A percentile compares a stretch with the other conserved stretches of the same genome.
phyloP scores from a whole-genome alignment of 495 filamentous ascomycete genomes.

The Penicillium pancosmium region DNA sequence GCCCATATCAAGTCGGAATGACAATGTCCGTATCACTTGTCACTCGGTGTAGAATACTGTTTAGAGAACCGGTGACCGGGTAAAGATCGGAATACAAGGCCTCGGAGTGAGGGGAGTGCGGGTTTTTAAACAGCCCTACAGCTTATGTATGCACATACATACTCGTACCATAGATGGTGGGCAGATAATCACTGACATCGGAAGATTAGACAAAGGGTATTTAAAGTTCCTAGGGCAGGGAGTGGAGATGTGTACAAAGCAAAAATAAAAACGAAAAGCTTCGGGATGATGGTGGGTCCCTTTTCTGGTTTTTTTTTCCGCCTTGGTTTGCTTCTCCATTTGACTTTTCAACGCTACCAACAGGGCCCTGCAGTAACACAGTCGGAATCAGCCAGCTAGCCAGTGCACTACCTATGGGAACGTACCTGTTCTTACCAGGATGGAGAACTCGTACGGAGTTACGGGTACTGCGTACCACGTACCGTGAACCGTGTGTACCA shows the following conservation, averaged over 20 bases:
- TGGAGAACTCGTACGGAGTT: no score
- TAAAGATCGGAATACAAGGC: neutral
- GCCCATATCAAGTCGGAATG: neutral
- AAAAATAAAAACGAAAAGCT: conserved; percentile 2
- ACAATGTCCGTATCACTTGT: neutral
- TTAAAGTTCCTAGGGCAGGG: conserved; percentile 8
- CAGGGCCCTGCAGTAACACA: conserved; percentile 6
- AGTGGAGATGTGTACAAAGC: neutral
- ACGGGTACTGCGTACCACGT: neutral
- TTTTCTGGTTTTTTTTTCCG: conserved; percentile 1
- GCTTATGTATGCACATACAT: neutral
- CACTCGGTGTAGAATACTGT: neutral
- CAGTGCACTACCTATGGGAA: no score
- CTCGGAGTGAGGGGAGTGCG: neutral
- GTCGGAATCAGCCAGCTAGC: neutral
- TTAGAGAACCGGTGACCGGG: neutral
- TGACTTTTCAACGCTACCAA: neutral
- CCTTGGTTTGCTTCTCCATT: neutral
- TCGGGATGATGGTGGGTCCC: neutral
- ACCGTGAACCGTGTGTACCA: neutral
- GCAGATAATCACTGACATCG: conserved; percentile 3
- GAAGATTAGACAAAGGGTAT: conserved; percentile 2
- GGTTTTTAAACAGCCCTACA: neutral
- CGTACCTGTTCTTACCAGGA: no score
- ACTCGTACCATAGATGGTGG: neutral